Conservation (phyloP, 371 early-diverging fungal genomes). For the Haplosporangium sp. region DNA sequence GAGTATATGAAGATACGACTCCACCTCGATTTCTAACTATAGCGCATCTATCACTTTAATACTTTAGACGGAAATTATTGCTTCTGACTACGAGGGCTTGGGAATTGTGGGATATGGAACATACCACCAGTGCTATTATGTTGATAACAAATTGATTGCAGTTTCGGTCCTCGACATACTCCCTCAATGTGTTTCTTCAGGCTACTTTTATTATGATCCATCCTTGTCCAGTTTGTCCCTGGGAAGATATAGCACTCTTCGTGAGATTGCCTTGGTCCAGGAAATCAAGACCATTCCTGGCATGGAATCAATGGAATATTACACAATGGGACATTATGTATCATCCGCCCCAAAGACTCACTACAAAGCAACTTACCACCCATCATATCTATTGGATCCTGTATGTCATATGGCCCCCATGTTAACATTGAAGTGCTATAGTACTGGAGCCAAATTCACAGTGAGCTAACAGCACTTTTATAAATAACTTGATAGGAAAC, state of each 20-base stretch:
- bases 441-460: neutral
- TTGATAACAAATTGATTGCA: constrained; percentile 81
- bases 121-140: constrained; percentile 90
- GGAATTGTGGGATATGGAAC: constrained; percentile 72
- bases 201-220: constrained; percentile 95
- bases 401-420: constrained; percentile 29
- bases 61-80: constrained; percentile 16
- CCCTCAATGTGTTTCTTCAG: constrained; percentile 88
- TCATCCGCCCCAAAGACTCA: constrained; percentile 90
- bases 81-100: neutral
- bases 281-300: constrained; percentile 37
- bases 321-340: constrained; percentile 82
- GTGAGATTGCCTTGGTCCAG: constrained; percentile 76
- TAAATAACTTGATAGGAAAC: constrained; percentile 32
- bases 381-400: constrained; percentile 84
- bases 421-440: neutral
- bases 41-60: neutral
- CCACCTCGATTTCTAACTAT: neutral
- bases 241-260: constrained; percentile 87
- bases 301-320: constrained; percentile 58
- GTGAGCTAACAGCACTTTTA: neutral
- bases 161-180: constrained; percentile 92
- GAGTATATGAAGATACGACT: neutral
- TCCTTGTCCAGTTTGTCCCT: constrained; percentile 76
- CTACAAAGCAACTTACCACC: constrained; percentile 89